Conservation (phyloP, 768 basidiomycete species). For the Calocera viscosa region DNA sequence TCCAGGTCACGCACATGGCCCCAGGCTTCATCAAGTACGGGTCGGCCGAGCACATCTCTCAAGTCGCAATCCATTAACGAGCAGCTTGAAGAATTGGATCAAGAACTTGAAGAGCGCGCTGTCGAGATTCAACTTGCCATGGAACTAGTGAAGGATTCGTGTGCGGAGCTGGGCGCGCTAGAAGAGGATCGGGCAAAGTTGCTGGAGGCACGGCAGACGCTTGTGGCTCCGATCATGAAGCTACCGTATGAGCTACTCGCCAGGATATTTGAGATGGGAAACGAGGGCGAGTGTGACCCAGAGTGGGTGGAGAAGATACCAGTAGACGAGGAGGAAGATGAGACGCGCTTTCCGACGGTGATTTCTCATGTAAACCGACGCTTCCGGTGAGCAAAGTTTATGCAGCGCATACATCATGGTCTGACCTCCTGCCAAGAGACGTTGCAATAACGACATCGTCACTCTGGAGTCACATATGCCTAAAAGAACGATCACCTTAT, state of each 20-base stretch:
- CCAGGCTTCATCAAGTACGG: neutral
- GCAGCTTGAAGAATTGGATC: neutral
- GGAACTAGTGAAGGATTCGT: neutral
- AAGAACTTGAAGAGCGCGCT: neutral
- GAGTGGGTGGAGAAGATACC: slow-evolving; percentile 3
- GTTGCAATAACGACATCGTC: neutral
- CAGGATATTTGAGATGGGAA: neutral
- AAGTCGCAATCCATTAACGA: neutral
- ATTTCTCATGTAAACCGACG: neutral
- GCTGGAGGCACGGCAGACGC: neutral
- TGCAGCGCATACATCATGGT: neutral
- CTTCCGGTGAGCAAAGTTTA: neutral
- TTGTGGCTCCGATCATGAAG: neutral
- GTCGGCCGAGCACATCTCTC: neutral
- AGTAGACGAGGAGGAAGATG: neutral
- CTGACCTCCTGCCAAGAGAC: neutral
- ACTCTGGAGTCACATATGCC: neutral
- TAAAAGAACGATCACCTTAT: neutral
- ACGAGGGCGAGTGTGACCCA: neutral
- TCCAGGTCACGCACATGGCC: slow-evolving; percentile 5
- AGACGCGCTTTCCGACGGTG: neutral
- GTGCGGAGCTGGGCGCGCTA: neutral
- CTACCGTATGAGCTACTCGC: slow-evolving; percentile 4
- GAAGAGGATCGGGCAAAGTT: neutral
- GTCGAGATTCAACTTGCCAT: neutral